phyloP scores from a whole-genome alignment of 768 basidiomycete genomes.

The Phanerochaete carnosa region DNA sequence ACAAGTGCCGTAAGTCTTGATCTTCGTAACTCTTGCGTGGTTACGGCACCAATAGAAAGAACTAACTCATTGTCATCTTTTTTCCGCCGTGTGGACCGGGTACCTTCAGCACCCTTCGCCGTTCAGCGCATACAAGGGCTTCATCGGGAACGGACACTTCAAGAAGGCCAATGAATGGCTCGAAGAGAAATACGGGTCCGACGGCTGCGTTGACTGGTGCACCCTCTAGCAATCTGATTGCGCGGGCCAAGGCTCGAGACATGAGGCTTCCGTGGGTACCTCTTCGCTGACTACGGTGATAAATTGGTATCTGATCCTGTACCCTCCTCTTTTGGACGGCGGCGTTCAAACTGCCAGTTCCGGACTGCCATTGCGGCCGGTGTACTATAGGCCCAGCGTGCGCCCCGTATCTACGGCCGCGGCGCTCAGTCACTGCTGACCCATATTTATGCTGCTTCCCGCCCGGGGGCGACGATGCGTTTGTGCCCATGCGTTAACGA shows the following conservation, averaged over 20 bases:
- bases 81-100: neutral
- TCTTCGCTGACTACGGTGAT: conserved; percentile 1
- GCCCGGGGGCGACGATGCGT: neutral
- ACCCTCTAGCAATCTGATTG: conserved; percentile 2
- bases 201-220: conserved; percentile 75
- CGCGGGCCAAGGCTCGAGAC: neutral
- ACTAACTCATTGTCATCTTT: neutral
- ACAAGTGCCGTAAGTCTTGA: conserved; percentile 60
- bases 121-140: conserved; percentile 71
- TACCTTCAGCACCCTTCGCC: conserved; percentile 77
- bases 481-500: neutral
- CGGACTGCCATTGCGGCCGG: neutral
- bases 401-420: neutral
- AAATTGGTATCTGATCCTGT: conserved; percentile 4
- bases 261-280: conserved; percentile 2
- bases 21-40: neutral
- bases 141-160: conserved; percentile 90
- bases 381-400: neutral
- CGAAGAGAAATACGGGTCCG: conserved; percentile 68
- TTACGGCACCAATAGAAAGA: neutral
- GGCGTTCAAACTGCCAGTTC: neutral
- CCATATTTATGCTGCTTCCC: neutral
- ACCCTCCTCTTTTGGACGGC: neutral
- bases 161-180: conserved; percentile 86
- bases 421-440: neutral